A percentile compares a stretch with the other conserved stretches of the same genome.
Conservation (phyloP, 2,329 filamentous ascomycete genomes). For the Venturia carpophila region DNA sequence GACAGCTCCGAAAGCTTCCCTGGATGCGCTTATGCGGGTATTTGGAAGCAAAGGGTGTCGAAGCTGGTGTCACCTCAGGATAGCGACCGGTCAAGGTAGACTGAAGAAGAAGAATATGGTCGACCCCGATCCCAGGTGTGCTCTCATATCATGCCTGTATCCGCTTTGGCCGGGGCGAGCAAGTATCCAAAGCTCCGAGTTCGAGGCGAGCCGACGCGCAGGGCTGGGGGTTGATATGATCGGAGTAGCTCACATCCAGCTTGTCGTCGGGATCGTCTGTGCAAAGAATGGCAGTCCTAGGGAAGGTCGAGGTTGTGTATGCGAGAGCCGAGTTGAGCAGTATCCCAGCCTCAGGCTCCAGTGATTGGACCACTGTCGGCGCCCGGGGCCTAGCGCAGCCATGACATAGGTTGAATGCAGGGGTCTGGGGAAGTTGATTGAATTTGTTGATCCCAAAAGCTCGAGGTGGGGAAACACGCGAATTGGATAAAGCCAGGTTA, state of each 20-base stretch:
- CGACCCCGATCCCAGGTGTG: background rate
- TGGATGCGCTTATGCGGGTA: background rate
- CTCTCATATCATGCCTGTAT: background rate
- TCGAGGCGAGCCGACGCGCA: background rate
- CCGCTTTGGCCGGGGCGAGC: background rate
- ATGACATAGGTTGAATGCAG: conserved; percentile 6
- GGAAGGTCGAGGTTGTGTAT: background rate
- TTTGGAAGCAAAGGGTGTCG: background rate
- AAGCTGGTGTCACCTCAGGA: background rate
- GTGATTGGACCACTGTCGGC: background rate
- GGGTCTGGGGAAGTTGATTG: background rate
- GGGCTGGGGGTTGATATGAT: background rate
- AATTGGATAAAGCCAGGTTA: background rate
- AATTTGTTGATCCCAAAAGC: background rate
- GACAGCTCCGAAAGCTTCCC: background rate
- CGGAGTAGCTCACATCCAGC: background rate
- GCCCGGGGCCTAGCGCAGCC: background rate
- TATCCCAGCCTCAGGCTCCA: background rate
- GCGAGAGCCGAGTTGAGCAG: background rate
- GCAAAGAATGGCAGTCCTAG: background rate
- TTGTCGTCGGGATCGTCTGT: background rate
- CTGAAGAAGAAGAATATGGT: background rate
- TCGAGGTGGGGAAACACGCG: background rate
- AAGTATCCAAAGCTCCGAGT: background rate
- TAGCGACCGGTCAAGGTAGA: background rate